Evolutionary conservation across 805 yeast genomes (phyloP).

Genomic region (Candida multigemmis): DNA sequence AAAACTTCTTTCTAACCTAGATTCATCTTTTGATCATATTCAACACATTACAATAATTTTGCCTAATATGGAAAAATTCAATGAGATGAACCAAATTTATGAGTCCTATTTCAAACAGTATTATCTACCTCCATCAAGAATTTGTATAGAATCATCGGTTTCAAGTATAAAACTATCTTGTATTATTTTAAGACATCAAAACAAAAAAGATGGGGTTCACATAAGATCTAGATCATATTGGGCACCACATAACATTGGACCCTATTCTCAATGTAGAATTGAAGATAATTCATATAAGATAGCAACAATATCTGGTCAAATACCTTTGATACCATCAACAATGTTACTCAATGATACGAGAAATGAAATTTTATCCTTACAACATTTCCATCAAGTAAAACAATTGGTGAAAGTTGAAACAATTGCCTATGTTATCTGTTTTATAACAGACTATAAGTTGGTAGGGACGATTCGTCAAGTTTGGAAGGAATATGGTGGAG

Average conservation of each 20-base stretch:
- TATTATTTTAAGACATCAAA: constrained; percentile 26
- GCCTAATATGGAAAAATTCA: constrained; percentile 57
- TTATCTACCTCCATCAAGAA: constrained; percentile 76
- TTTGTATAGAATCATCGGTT: constrained; percentile 62
- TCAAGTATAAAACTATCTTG: constrained; percentile 55
- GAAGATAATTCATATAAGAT: constrained; percentile 35
- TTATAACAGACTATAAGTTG: constrained; percentile 27
- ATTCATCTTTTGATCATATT: constrained; percentile 35
- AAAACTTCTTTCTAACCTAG: constrained; percentile 16
- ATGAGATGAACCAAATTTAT: constrained; percentile 53
- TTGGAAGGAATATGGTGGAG: constrained; percentile 29
- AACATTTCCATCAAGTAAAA: constrained; percentile 63
- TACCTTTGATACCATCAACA: constrained; percentile 67
- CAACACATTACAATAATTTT: constrained; percentile 56
- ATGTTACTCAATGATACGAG: constrained; percentile 40
- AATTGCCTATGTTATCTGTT: constrained; percentile 47
- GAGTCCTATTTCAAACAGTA: constrained; percentile 43
- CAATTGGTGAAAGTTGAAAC: constrained; percentile 38
- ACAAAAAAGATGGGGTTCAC: constrained; percentile 62
- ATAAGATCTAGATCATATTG: constrained; percentile 91
- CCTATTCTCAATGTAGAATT: constrained; percentile 79
- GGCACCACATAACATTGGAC: constrained; percentile 99
- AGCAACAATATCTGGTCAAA: constrained; percentile 79
- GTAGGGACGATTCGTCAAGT: constrained; percentile 21
- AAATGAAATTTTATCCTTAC: constrained; percentile 53